Conservation (phyloP, 2,329 filamentous ascomycete species). For the Juglanconis sp. region DNA sequence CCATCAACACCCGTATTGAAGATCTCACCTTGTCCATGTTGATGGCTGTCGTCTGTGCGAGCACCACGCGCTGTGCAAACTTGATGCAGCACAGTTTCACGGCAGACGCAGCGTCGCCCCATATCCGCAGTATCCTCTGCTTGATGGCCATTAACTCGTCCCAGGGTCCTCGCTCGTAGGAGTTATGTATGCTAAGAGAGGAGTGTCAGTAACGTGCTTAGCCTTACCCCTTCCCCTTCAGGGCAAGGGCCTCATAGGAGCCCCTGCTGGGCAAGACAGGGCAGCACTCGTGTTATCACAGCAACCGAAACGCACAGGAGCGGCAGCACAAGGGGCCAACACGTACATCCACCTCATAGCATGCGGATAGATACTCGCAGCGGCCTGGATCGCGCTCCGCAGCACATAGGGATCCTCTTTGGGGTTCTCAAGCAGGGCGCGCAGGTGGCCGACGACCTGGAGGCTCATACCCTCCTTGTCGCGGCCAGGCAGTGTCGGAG, state of each 20-base stretch:
- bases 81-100: slow-evolving; percentile 95
- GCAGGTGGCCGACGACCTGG: slow-evolving; percentile 73
- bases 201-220: slow-evolving; percentile 5
- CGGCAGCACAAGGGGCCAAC: not conserved
- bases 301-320: not conserved
- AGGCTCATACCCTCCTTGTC: slow-evolving; percentile 80
- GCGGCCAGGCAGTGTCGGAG: slow-evolving; percentile 72
- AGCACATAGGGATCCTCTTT: slow-evolving; percentile 76
- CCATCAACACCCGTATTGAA: slow-evolving; percentile 33
- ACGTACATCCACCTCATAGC: slow-evolving; percentile 94
- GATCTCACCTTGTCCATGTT: slow-evolving; percentile 57
- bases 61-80: slow-evolving; percentile 88
- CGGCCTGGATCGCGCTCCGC: slow-evolving; percentile 82
- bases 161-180: slow-evolving; percentile 79
- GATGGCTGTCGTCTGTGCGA: slow-evolving; percentile 83
- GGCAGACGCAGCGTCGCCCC: slow-evolving; percentile 74
- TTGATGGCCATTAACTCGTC: slow-evolving; percentile 87
- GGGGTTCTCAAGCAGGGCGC: slow-evolving; percentile 65
- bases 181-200: slow-evolving; percentile 72
- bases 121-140: slow-evolving; percentile 79
- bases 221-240: not conserved
- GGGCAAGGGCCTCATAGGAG: not conserved
- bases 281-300: not conserved
- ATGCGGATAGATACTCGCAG: slow-evolving; percentile 88
- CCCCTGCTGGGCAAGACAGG: not conserved